phyloP scores from a whole-genome alignment of 176 grass and related monocot species.

The Rhynchospora pubera region DNA sequence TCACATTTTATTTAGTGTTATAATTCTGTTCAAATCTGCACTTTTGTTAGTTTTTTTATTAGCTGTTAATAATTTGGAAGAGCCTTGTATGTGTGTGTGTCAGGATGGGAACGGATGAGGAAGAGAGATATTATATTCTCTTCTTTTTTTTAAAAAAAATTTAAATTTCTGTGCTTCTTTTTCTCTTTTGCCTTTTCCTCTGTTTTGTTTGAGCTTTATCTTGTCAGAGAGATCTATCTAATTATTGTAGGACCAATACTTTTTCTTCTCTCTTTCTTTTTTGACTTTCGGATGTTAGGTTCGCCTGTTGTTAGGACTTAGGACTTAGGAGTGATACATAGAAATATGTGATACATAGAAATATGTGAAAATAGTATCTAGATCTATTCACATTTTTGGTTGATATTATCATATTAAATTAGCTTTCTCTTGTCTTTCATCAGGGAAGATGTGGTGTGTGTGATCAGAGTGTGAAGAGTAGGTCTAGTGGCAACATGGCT shows the following conservation, averaged over 20 bases:
- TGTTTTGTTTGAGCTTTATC: constrained; percentile 14
- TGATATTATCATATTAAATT: background rate
- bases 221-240: constrained; percentile 19
- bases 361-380: background rate
- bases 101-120: background rate
- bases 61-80: background rate
- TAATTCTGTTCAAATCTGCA: background rate
- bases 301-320: background rate
- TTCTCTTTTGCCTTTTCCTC: constrained; percentile 22
- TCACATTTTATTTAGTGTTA: background rate
- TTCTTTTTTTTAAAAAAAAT: constrained; percentile 24
- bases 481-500: constrained; percentile 38
- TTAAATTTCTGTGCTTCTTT: background rate
- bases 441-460: constrained; percentile 80
- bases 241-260: constrained; percentile 16
- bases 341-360: background rate
- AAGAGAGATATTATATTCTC: constrained; percentile 4
- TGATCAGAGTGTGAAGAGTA: constrained; percentile 49
- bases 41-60: background rate
- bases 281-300: constrained; percentile 8
- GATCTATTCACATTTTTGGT: background rate
- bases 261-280: constrained; percentile 29
- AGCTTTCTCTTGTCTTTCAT: constrained; percentile 26
- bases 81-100: background rate
- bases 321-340: background rate